phyloP scores from a whole-genome alignment of 169 alveolate species.

The Theileria sp. region DNA sequence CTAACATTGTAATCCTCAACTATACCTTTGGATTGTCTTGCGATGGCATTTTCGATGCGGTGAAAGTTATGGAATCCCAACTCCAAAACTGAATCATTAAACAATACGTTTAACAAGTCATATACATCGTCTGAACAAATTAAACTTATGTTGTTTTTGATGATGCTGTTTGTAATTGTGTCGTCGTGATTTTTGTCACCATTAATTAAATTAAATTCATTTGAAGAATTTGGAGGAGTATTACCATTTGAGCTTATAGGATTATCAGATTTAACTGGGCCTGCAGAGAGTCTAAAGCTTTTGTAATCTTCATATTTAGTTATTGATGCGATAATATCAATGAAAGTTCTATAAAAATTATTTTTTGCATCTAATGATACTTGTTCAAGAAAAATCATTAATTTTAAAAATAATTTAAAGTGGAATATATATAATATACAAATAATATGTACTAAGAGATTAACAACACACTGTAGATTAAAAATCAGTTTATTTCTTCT shows the following conservation, averaged over 20 bases:
- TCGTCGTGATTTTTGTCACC: neutral
- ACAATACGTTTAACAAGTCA: slow-evolving; percentile 26
- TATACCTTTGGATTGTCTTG: neutral
- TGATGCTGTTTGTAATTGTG: neutral
- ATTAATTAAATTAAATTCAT: neutral
- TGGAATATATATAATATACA: neutral
- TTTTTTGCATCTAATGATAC: slow-evolving; percentile 40
- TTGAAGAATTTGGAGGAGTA: slow-evolving; percentile 4
- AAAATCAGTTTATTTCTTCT: neutral
- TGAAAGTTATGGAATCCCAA: slow-evolving; percentile 32
- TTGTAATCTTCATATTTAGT: slow-evolving; percentile 9
- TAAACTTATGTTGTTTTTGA: slow-evolving; percentile 10
- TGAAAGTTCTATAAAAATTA: slow-evolving; percentile 25
- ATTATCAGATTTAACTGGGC: neutral
- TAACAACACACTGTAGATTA: neutral
- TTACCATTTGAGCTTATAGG: neutral
- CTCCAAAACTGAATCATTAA: slow-evolving; percentile 17
- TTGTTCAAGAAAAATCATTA: slow-evolving; percentile 47
- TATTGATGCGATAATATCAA: slow-evolving; percentile 24
- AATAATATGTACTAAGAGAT: neutral
- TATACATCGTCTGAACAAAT: slow-evolving; percentile 52
- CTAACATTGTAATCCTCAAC: neutral
- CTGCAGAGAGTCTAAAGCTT: neutral
- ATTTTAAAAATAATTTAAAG: neutral
- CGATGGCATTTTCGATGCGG: slow-evolving; percentile 11